Base-by-base conservation (phyloP, 2,329 filamentous ascomycete genomes). In the Neonectria punicea region DNA sequence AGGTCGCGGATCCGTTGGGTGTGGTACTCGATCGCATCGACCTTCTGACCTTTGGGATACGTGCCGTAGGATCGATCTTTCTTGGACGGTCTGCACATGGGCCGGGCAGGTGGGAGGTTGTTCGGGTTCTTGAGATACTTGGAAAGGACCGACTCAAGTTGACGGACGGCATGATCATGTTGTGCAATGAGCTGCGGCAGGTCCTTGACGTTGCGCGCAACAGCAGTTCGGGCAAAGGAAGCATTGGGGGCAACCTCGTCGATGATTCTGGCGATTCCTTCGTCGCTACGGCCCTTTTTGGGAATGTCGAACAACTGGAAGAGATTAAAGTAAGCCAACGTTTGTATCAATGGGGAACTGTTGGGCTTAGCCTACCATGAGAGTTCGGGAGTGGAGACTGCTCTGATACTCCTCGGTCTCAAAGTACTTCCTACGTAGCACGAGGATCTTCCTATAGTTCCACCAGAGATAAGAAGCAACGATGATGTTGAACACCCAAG, bases 11-110 rank as follows among this genome's bases (percentile, higher is more conserved):
- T 98, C 18, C 94, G 90, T 58, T 91, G 87, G 0, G 94, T 97
- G 58, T 97, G 84, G 74, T 97, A 98, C 67, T 97, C 93, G 74
- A 99, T 98, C 18, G 96, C 93, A 76, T 99, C 96, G 5, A 98
- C 87, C 76, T 94, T 95, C 69, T 92, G 88, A 14, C 88, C 88
- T 36, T 86, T 87, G 25, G 90, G 85, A 70, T 90, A 90, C 2
- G 87, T 88, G 50, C 78, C 80, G 71, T 89, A 90, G 1, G 89
- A 86, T 61, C 88, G 89, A 73, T 98, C 93, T 68, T 91, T 92
- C 77, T 94, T 95, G 13, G 92, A 92, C 0, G 93, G 92, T 49
- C 87, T 89, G 83, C 94, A 97, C 53, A 87, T 86, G 1, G 96
- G 96, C 36, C 96, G 88, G 20, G 87, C 88, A 0, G 91, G 73